A percentile compares a stretch with the other conserved stretches of the same genome.
Conservation (phyloP, 371 early-diverging fungal genomes). For the Lichtheimia corymbifera region DNA sequence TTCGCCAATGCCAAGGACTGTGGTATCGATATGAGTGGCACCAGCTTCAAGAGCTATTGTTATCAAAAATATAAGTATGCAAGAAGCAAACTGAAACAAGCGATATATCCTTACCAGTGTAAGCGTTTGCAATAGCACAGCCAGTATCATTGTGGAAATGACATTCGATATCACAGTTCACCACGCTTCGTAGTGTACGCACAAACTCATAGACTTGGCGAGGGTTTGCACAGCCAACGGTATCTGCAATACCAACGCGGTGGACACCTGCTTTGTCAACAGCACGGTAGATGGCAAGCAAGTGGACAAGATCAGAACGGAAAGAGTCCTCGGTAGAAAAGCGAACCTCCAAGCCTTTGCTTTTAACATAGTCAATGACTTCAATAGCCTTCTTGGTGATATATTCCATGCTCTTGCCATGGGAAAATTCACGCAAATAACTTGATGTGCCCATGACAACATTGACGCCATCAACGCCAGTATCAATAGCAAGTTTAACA, state of each 20-base stretch:
- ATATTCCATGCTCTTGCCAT: conserved; percentile 97
- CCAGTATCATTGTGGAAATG: conserved; percentile 99
- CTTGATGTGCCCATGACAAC: conserved; percentile 97
- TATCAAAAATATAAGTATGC: too few species aligned
- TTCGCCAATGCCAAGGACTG: conserved; percentile 96
- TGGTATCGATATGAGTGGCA: conserved; percentile 97
- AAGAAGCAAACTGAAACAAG: too few species aligned
- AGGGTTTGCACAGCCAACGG: conserved; percentile 96
- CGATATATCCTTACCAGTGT: conserved; percentile 52
- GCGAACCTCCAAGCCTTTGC: conserved; percentile 93
- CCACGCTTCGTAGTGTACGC: conserved; percentile 89
- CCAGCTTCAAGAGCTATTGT: conserved; percentile 84
- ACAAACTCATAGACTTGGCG: conserved; percentile 97
- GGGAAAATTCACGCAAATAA: conserved; percentile 92
- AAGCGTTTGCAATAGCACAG: conserved; percentile 96
- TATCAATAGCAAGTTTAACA: conserved; percentile 91
- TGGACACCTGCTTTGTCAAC: conserved; percentile 96
- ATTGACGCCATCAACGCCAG: conserved; percentile 94
- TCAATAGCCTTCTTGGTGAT: conserved; percentile 92
- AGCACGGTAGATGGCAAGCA: conserved; percentile 89
- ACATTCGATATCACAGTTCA: conserved; percentile 96
- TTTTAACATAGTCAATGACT: conserved; percentile 93
- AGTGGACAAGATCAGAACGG: conserved; percentile 93
- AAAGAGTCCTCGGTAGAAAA: conserved; percentile 98
- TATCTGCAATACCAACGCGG: conserved; percentile 98